Conservation (phyloP, 139 green algal species). For the Chlorokybus atmophyticus region DNA sequence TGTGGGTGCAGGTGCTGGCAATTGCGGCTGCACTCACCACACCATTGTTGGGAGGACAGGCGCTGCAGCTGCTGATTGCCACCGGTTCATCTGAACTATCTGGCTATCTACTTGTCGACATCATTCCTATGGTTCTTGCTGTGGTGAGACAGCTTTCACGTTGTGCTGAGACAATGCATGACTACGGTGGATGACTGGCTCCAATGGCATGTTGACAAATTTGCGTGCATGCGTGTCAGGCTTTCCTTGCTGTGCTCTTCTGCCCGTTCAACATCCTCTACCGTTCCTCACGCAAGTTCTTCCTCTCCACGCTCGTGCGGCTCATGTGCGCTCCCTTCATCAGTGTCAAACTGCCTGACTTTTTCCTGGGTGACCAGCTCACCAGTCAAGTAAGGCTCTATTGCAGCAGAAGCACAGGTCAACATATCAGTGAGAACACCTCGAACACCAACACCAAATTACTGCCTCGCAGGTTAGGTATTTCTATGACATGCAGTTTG, state of each 20-base stretch:
- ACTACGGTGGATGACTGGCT: too few relatives aligned
- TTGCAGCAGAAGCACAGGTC: neutral
- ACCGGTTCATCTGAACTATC: too few relatives aligned
- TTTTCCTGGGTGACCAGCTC: constrained; percentile 13
- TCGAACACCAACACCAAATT: too few relatives aligned
- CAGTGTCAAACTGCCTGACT: constrained; percentile 7
- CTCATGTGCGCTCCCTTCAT: constrained; percentile 6
- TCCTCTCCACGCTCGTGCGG: constrained; percentile 2
- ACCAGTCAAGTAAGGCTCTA: neutral
- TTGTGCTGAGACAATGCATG: too few relatives aligned
- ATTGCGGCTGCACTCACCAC: neutral
- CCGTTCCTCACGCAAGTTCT: constrained; percentile 5
- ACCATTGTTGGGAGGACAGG: constrained; percentile 7
- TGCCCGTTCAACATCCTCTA: constrained; percentile 10
- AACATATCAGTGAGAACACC: too few relatives aligned
- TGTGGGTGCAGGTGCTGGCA: constrained; percentile 5
- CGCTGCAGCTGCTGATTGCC: constrained; percentile 4
- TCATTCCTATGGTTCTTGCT: too few relatives aligned
- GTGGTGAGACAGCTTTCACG: too few relatives aligned
- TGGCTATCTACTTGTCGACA: too few relatives aligned
- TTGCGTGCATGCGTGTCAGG: too few relatives aligned
- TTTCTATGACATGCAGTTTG: neutral
- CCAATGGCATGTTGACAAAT: too few relatives aligned
- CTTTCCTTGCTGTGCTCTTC: constrained; percentile 7
- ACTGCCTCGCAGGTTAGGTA: too few relatives aligned